Percentiles rank a stretch among this genome's conserved stretches.
These are phyloP conservation scores for Lantana camara DNA, from an alignment of 257 asterid genomes.

Conservation along the genomic window DNA sequence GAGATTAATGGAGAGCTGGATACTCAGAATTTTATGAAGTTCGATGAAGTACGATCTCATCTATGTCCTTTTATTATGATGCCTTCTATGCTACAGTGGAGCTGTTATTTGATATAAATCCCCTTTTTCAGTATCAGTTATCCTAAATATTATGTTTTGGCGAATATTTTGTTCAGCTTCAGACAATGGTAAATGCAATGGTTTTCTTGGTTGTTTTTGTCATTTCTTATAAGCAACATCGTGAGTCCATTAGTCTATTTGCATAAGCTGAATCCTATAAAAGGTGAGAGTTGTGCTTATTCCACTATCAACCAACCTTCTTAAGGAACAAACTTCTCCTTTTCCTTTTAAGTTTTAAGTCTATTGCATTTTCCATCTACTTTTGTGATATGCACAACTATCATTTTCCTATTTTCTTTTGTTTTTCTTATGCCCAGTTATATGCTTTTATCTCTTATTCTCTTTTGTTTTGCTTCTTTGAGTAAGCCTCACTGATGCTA, in stretches of 20 bases:
- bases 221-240: background rate
- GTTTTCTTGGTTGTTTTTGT: background rate
- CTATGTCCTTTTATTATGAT: conserved; percentile 22
- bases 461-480: conserved; percentile 13
- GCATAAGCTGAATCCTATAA: background rate
- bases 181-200: background rate
- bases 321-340: too few relatives aligned
- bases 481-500: conserved; percentile 29
- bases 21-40: conserved; percentile 89
- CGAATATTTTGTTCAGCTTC: conserved; percentile 4
- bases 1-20: conserved; percentile 95
- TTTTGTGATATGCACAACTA: conserved; percentile 14
- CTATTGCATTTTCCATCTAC: background rate
- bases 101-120: background rate
- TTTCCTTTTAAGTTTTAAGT: too few relatives aligned
- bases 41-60: conserved; percentile 71
- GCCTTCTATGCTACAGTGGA: background rate
- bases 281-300: background rate
- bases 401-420: conserved; percentile 11
- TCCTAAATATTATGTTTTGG: conserved; percentile 4
- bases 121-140: background rate
- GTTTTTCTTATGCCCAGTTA: conserved; percentile 16
- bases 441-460: background rate
- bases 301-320: background rate
- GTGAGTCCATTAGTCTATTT: background rate